phyloP scores from a whole-genome alignment of 108 stramenopile genomes.

The Stephanodiscus minutulus region DNA sequence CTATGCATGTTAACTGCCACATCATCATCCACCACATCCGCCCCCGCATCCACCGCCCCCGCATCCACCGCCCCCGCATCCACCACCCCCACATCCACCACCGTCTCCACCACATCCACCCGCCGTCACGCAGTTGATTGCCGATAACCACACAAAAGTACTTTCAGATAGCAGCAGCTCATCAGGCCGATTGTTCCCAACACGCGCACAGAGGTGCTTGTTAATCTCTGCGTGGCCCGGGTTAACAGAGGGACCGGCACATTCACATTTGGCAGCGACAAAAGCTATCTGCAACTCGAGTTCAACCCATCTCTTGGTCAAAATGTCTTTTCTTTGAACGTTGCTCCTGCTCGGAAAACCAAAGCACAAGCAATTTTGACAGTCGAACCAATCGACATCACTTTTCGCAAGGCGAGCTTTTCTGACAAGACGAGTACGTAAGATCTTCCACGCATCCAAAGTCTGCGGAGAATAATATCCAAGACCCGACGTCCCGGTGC shows the following conservation, averaged over 20 bases:
- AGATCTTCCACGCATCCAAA: conserved; percentile 10
- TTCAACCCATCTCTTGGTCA: too few species aligned
- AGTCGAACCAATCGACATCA: background rate
- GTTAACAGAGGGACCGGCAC: too few species aligned
- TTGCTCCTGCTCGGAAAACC: too few species aligned
- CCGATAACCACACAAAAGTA: conserved; percentile 4
- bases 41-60: too few species aligned
- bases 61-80: conserved; percentile 5
- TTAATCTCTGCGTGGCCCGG: too few species aligned
- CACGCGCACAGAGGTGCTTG: too few species aligned
- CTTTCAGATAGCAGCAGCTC: background rate
- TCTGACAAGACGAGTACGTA: background rate
- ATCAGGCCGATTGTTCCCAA: too few species aligned
- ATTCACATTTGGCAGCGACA: too few species aligned
- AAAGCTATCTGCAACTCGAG: too few species aligned
- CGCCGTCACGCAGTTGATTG: background rate
- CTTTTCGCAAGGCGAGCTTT: background rate
- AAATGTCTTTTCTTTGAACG: too few species aligned
- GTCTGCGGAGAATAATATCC: conserved; percentile 27
- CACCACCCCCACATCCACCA: conserved; percentile 14
- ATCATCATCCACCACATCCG: too few species aligned
- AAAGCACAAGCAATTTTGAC: background rate
- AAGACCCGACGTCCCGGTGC: background rate
- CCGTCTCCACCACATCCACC: conserved; percentile 19
- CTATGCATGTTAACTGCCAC: too few species aligned